Evolutionary conservation across 2,329 filamentous ascomycete species (phyloP), one percentile per base, ranked within the genome.

Genomic region (Thielaviopsis populi): DNA sequence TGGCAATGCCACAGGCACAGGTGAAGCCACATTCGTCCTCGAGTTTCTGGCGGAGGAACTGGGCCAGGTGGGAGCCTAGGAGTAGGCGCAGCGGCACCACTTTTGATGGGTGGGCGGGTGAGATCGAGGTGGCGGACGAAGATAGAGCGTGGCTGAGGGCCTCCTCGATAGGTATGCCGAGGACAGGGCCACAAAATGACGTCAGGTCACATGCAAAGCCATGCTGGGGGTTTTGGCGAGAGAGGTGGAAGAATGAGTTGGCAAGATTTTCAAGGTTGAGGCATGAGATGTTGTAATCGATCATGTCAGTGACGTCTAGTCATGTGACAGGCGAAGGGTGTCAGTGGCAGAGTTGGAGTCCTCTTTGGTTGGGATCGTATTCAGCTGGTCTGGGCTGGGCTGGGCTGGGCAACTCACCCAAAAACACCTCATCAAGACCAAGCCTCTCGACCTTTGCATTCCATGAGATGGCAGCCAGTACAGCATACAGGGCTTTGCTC

Each of bases 351-450:
- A 30, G 50, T 56, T 27, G 27, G 50, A 56, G 50, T 2, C 50
- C 50, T 56, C 50, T 11, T n/a, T 60, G 30, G 33, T 24, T 13
- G 6, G 41, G 22, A 22, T 48, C 40, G 40, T 48, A 48, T 43
- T 46, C 59, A 61, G 41, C 41, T 13, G 24, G n/a, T 42, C 19
- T 42, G 11, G 22, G 13, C n/a, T 15, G 27, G 17, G 2, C n/a
- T 1, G 13, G n/a, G 42, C n/a, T 24, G 58, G 4, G 33, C 58
- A 27, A 67, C 72, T 54, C 69, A 77, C 75, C 75, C 78, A 77
- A 72, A 58, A 77, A 77, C 60, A 95, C 86, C 77, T 97, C 94
- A 72, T 97, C 94, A 68, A 97, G 89, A 0, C 94, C 92, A 33
- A 97, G 76, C 24, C 87, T 82, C 74, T 97, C 91, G 1, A 86